These are phyloP conservation scores for Amyloporia xantha DNA, from an alignment of 768 basidiomycete species.

Conservation along the genomic window DNA sequence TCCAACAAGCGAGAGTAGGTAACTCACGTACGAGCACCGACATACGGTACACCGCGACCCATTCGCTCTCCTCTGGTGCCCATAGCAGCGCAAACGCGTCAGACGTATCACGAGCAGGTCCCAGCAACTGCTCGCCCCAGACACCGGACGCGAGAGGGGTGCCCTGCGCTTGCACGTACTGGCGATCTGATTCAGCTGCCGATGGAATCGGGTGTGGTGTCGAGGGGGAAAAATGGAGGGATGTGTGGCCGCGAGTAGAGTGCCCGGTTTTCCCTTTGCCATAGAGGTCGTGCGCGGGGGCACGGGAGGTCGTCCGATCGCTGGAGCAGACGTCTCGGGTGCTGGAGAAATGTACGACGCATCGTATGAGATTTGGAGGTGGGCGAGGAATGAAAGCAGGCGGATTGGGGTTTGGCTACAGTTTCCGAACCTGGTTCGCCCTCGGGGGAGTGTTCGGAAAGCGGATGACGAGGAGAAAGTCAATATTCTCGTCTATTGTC, in stretches of 20 bases:
- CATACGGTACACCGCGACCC: constrained; percentile 79
- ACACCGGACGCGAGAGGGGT: constrained; percentile 61
- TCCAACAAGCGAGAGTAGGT: background rate
- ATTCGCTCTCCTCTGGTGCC: constrained; percentile 50
- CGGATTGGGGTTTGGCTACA: constrained; percentile 24
- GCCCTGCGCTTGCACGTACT: constrained; percentile 76
- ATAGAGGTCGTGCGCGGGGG: constrained; percentile 53
- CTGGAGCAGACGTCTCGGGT: constrained; percentile 29
- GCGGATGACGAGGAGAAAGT: constrained; percentile 27
- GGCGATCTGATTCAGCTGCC: constrained; percentile 63
- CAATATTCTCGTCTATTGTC: constrained; percentile 29
- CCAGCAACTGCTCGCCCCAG: constrained; percentile 59
- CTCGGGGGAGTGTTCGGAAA: constrained; percentile 25
- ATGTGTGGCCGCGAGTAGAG: constrained; percentile 28
- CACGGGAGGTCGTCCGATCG: constrained; percentile 23
- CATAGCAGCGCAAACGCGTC: constrained; percentile 64
- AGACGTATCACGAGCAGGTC: constrained; percentile 17
- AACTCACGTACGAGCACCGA: constrained; percentile 66
- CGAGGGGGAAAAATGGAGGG: constrained; percentile 71
- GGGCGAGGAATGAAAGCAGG: constrained; percentile 56
- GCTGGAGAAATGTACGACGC: constrained; percentile 67
- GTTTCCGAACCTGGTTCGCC: constrained; percentile 33
- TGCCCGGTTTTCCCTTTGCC: constrained; percentile 28
- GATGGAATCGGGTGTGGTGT: constrained; percentile 84
- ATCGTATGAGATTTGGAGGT: constrained; percentile 73